These are phyloP conservation scores for Daldinia caldariorum DNA, from an alignment of 495 filamentous ascomycete genomes.

Conservation along the genomic window DNA sequence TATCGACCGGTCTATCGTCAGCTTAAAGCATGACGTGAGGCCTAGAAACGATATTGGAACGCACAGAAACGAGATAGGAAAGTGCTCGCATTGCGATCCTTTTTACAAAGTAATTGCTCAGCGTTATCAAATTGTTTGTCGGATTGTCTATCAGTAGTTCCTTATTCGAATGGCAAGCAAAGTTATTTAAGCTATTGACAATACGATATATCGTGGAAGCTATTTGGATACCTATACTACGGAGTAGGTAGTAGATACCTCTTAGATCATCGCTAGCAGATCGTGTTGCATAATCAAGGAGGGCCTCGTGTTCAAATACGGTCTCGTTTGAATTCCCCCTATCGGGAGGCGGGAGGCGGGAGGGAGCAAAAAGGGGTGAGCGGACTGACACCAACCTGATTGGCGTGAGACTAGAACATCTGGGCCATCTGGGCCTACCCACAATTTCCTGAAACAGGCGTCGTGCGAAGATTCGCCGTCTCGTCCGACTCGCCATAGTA, in stretches of 20 bases:
- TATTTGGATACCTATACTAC: too few relatives aligned
- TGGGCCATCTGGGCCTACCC: conserved; percentile 25
- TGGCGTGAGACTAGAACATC: conserved; percentile 30
- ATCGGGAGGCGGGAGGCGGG: conserved; percentile 11
- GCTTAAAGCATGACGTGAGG: conserved; percentile 44
- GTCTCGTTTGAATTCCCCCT: conserved; percentile 23
- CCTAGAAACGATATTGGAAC: conserved; percentile 5
- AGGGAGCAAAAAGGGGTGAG: conserved; percentile 8
- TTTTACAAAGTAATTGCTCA: conserved; percentile 10
- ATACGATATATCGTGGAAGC: too few relatives aligned
- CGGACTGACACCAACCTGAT: conserved; percentile 31
- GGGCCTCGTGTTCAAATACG: conserved; percentile 40
- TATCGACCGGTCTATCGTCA: conserved; percentile 17
- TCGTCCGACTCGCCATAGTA: neutral
- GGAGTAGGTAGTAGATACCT: too few relatives aligned
- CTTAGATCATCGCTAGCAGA: neutral
- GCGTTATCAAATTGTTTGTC: conserved; percentile 8
- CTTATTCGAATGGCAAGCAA: neutral
- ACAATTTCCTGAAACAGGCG: conserved; percentile 37
- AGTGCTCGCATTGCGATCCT: conserved; percentile 4
- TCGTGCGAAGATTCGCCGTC: conserved; percentile 19
- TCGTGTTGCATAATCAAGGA: conserved; percentile 27
- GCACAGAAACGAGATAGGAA: conserved; percentile 24
- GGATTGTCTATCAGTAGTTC: conserved; percentile 14
- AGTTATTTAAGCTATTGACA: neutral